Base-by-base conservation (phyloP, 1,284 basidiomycete genomes). In the Trichosporon asahii region DNA sequence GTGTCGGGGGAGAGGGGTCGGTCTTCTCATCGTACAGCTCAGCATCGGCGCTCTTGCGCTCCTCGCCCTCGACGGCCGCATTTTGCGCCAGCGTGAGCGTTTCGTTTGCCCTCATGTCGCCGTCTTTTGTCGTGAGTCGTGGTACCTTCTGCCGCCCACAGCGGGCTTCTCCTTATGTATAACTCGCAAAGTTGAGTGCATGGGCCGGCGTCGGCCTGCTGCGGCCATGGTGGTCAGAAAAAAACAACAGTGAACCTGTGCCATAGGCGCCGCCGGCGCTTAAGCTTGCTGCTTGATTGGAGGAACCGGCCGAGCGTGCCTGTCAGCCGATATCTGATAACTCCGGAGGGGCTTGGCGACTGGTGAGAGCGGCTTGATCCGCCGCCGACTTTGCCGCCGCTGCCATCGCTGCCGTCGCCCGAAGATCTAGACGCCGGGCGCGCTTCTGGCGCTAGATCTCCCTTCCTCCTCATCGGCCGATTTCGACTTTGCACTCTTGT, bases 51-150 rank as follows among this genome's bases (percentile, higher is more conserved):
- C n/a, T 63, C 21, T 61, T n/a, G 61, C n/a, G 65, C 23, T 49
- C 11, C 53, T 40, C 61, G 21, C 18, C 40, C 18, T 44, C 40
- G 40, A 44, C 27, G 23, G 46, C 66, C 1, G 69, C 69, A 5
- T 63, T 29, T 8, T 67, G 66, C 23, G 66, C 53, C 15, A 70
- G 53, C 18, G 27, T 65, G 15, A 67, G 29, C 11, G 66, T 33
- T 29, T 70, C 66, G 33, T 67, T 64, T 11, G 35, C 69, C 40
- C 65, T 70, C 69, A 70, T 70, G 35, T 7, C 15, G 21, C 23
- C 18, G 11, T 18, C 2, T 18, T 5, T 18, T 44, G 15, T 44
- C 40, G 40, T n/a, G 9, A 6, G 40, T n/a, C 40, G 12, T 33
- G 31, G 6, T 6, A n/a, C 40, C 18, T 18, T 9, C 6, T 5